Evolutionary conservation across 768 basidiomycete genomes (phyloP), one percentile per base, ranked within the genome.

Genomic region (Pisolithus orientalis): DNA sequence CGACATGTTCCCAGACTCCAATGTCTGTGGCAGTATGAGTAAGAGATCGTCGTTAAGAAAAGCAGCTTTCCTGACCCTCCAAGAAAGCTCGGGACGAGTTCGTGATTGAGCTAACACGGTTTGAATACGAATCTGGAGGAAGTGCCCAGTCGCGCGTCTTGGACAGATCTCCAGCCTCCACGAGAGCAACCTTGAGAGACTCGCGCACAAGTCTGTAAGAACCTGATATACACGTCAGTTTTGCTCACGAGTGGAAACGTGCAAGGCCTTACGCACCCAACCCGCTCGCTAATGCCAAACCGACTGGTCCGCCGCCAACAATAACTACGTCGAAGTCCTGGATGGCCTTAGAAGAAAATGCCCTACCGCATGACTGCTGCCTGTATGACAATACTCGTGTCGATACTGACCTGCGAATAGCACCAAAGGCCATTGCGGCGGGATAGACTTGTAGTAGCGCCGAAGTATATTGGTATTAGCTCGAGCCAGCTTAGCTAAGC

Each of bases 231-330:
- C 38, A 9, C 11, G 5, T 54, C 49, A 46, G 50, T 34, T 14
- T 45, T 9, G 31, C 14, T 45, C 25, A 49, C 16, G 9, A n/a
- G n/a, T 34, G 16, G 39, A 14, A 14, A 10, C 50, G 9, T 27
- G 17, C 4, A 6, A 32, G 13, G 40, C 29, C 4, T 6, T 21
- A 67, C 80, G 54, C 64, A 95, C 94, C 80, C 6, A 99, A 75
- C 32, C 92, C 90, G 62, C 82, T 83, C 3, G 93, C 94, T 34
- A 99, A 72, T 11, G 94, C 88, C 39, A 99, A 77, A 4, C 96
- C 96, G 4, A 82, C 90, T 25, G 92, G 94, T 2, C 94, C 95
- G 27, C 91, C 96, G 16, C 96, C 95, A 25, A 98, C 90, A 59
- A 98, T 89, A 21, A 95, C 90, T 32, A 98, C 77, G 65, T 98